Base-by-base conservation (phyloP, 202 grass and related monocot species). In the Brachypodium distachyon region DNA sequence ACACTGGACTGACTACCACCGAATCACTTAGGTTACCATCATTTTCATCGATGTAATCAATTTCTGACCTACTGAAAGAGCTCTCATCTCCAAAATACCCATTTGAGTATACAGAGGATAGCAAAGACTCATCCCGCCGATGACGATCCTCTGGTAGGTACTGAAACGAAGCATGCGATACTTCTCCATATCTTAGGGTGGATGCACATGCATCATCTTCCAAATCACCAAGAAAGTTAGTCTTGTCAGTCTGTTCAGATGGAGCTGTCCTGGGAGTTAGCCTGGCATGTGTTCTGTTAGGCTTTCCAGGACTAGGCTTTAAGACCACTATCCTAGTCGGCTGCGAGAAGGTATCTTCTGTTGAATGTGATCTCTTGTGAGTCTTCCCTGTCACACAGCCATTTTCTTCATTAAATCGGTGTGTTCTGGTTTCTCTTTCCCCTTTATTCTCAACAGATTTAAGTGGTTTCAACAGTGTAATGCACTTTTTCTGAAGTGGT, bases 41-140 rank as follows among this genome's bases (percentile, higher is more conserved):
- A 65, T 77, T 84, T 90, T 92, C 89, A 82, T 87, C 81, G 21
- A 90, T 85, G 81, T 88, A 95, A 21, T 93, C 84, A 87, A 39
- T 81, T 87, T 93, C 90, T 60, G 93, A 97, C 77, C 79, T 73
- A 83, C 81, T 70, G 43, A 97, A 87, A 79, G 94, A 94, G 61
- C 94, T 97, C 47, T 87, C 94, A 79, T 97, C 94, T 69, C 86
- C 94, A 70, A 73, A 80, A 83, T 94, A 98, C 56, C 91, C 89
- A 85, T 93, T 93, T 84, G 91, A 91, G 28, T 83, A 88, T 46
- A 88, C 85, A 73, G 84, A 90, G 84, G 89, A 92, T 65, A 90
- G 57, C 61, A 98, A 74, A 14, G 96, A 98, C 69, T 98, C 89
- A 44, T 97, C 94, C 38, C 48, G 84, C 46, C 67, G 70, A 79